Base-by-base conservation (phyloP, 768 basidiomycete species). In the Austroboletus festivus region DNA sequence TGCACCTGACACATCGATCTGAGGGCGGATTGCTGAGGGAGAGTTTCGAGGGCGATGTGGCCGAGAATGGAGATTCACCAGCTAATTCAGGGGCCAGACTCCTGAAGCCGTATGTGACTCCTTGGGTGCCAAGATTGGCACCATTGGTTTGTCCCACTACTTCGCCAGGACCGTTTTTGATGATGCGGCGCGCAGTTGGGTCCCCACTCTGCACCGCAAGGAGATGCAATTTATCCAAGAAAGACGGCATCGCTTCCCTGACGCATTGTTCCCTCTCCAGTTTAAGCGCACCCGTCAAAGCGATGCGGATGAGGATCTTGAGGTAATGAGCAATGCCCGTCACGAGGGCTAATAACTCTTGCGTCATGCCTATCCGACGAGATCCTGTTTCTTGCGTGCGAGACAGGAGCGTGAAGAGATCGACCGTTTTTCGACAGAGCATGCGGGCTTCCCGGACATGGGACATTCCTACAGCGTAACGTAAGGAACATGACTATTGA, bases 241-340 rank as follows among this genome's bases (percentile, higher is more conserved):
- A 96, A 23, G 82, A 84, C 5, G 83, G 73, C 79, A 98, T 89
- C 1, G 93, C 93, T 49, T 87, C 85, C 37, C 80, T 75, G 40
- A 89, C 82, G 48, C 79, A 80, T 61, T 90, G 82, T 61, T 99
- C 96, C 49, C 93, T 78, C 70, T 99, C 96, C 26, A 99, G 78
- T 71, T 93, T 97, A 51, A 99, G 78, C 5, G 93, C 91, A 6
- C 93, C 94, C 0, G 96, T 97, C 39, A 99, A 75, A 3, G 96
- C 93, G 53, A 99, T 98, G 43, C 96, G 88, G 55, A 99, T 99
- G 46, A 99, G 83, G 70, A 99, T 98, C 75, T 99, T 99, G 64
- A 99, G 85, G 70, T 99, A 98, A 70, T 99, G 96, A 5, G 96
- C 96, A 30, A 99, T 78, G n/a, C 96, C 95, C 0, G 96, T 99